These are phyloP conservation scores for Podochytrium sp. DNA, from an alignment of 192 early-diverging fungal genomes.

Conservation along the genomic window DNA sequence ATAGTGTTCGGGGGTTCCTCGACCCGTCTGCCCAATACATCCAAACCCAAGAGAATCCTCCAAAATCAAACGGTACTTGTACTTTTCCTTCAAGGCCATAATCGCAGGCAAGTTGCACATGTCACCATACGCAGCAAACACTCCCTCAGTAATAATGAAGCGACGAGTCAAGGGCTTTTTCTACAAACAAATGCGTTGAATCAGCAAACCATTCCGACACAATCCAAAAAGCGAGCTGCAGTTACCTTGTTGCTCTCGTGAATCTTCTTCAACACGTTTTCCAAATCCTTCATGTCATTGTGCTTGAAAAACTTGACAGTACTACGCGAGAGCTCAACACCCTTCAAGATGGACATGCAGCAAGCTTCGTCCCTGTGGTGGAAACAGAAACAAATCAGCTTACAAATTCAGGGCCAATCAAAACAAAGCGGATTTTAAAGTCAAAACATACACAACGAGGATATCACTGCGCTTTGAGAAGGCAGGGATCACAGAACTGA, in stretches of 20 bases:
- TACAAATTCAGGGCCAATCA: background rate
- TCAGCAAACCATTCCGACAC: background rate
- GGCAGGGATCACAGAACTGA: constrained; percentile 89
- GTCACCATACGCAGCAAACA: constrained; percentile 87
- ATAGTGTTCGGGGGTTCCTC: constrained; percentile 85
- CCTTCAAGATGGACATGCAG: constrained; percentile 88
- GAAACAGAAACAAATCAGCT: background rate
- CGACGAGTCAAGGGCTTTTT: constrained; percentile 84
- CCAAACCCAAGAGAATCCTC: constrained; percentile 94
- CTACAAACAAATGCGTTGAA: constrained; percentile 5
- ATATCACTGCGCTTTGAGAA: constrained; percentile 97
- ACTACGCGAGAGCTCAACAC: constrained; percentile 86
- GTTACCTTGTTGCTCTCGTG: constrained; percentile 66
- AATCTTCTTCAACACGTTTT: constrained; percentile 80
- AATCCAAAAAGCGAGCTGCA: background rate
- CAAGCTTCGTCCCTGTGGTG: constrained; percentile 79
- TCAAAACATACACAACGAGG: constrained; percentile 75
- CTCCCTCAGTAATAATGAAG: constrained; percentile 93
- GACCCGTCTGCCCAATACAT: constrained; percentile 81
- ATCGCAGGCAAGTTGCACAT: constrained; percentile 81
- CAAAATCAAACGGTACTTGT: constrained; percentile 95
- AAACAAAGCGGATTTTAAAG: constrained; percentile 20
- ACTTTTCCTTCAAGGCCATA: constrained; percentile 88
- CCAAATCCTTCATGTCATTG: constrained; percentile 95
- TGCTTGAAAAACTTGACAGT: constrained; percentile 92